Evolutionary conservation across 1,139 yeast genomes (phyloP).

Genomic region (Scheffersomyces segobiensis): DNA sequence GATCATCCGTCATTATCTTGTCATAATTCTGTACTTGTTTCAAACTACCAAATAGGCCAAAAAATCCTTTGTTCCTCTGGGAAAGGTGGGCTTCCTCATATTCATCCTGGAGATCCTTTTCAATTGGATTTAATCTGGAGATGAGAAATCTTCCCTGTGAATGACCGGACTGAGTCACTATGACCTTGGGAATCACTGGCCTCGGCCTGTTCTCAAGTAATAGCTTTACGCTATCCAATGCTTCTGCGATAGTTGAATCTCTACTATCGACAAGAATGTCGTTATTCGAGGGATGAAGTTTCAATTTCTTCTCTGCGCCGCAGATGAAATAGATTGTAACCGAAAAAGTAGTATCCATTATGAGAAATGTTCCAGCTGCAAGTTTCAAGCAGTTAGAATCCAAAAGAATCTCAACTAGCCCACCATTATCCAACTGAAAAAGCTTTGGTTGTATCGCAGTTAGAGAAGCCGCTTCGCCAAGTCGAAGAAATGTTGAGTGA

Average conservation of each 20-base stretch:
- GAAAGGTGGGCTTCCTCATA: not conserved
- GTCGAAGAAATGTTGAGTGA: slow-evolving; percentile 31
- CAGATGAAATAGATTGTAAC: slow-evolving; percentile 21
- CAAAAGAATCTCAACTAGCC: slow-evolving; percentile 14
- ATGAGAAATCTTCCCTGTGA: slow-evolving; percentile 36
- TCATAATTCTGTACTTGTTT: not conserved
- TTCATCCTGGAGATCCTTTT: slow-evolving; percentile 1
- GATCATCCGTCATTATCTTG: slow-evolving; percentile 12
- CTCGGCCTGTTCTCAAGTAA: slow-evolving; percentile 4
- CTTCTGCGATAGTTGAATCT: slow-evolving; percentile 9
- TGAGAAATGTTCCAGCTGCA: slow-evolving; percentile 17
- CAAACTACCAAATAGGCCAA: not conserved
- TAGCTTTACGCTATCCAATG: slow-evolving; percentile 15
- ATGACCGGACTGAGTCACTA: slow-evolving; percentile 34
- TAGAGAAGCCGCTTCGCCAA: slow-evolving; percentile 17
- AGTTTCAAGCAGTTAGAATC: slow-evolving; percentile 19
- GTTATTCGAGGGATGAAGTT: slow-evolving; percentile 37
- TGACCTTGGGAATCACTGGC: slow-evolving; percentile 17
- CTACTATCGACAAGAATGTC: slow-evolving; percentile 17
- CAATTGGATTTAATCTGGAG: slow-evolving; percentile 28
- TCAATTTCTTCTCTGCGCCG: slow-evolving; percentile 15
- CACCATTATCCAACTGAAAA: slow-evolving; percentile 12
- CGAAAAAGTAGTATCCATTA: slow-evolving; percentile 34
- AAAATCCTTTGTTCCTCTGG: not conserved
- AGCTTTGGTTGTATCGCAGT: slow-evolving; percentile 31